These are phyloP conservation scores for Capsicum pubescens DNA, from an alignment of 257 asterid genomes.

Conservation along the genomic window DNA sequence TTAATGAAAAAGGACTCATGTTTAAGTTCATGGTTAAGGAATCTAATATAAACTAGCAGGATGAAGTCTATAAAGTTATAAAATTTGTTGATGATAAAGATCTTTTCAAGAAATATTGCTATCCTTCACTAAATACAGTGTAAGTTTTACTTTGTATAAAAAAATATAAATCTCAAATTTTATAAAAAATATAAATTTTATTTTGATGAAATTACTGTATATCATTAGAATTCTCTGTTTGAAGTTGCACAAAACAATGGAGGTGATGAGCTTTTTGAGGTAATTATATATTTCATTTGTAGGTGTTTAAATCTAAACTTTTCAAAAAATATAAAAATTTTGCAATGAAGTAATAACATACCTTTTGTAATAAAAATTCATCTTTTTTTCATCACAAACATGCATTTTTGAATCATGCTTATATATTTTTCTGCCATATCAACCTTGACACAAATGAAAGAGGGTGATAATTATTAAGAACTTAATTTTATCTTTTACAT, in stretches of 20 bases:
- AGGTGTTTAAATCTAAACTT: background rate
- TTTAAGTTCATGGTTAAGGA: background rate
- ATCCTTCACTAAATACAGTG: too few relatives aligned
- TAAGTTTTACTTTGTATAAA: too few relatives aligned
- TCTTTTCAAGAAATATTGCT: too few relatives aligned
- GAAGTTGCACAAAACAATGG: too few relatives aligned
- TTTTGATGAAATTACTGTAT: too few relatives aligned
- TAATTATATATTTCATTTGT: background rate
- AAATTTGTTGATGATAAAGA: too few relatives aligned
- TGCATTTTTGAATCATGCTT: conserved; percentile 71
- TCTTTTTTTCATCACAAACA: conserved; percentile 87
- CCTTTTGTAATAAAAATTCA: conserved; percentile 90
- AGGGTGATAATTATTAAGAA: conserved; percentile 28
- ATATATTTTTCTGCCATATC: conserved; percentile 92
- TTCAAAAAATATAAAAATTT: background rate
- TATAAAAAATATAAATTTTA: too few relatives aligned
- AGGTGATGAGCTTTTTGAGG: background rate
- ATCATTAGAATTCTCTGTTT: too few relatives aligned
- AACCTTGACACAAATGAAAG: conserved; percentile 59
- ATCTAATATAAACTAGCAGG: too few relatives aligned
- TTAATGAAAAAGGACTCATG: background rate
- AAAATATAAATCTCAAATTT: too few relatives aligned
- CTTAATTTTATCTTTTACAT: background rate
- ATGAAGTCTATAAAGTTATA: too few relatives aligned
- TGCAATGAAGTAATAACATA: conserved; percentile 31